These are phyloP conservation scores for Cordyceps javanica DNA, from an alignment of 2,329 filamentous ascomycete genomes.

Conservation along the genomic window DNA sequence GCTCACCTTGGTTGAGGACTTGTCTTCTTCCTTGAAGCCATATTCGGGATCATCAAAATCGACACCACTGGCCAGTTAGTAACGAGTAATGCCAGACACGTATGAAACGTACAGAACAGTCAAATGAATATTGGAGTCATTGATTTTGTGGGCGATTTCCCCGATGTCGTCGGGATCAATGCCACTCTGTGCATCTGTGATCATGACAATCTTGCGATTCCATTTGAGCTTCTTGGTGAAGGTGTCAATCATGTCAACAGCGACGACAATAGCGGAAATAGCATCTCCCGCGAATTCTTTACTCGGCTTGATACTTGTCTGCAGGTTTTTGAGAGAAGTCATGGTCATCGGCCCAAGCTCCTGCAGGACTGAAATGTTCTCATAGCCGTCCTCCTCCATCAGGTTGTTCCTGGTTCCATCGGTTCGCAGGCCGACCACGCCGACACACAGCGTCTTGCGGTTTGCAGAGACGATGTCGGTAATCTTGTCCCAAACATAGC, in stretches of 20 bases:
- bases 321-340: slow-evolving; percentile 61
- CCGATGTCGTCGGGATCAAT: slow-evolving; percentile 68
- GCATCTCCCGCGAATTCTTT: slow-evolving; percentile 67
- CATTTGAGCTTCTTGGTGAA: slow-evolving; percentile 80
- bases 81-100: neutral
- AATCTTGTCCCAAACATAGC: slow-evolving; percentile 90
- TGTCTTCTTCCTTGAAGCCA: slow-evolving; percentile 88
- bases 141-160: slow-evolving; percentile 67
- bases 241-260: slow-evolving; percentile 75
- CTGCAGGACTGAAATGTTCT: slow-evolving; percentile 77
- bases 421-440: slow-evolving; percentile 79
- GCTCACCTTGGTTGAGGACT: slow-evolving; percentile 60
- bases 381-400: slow-evolving; percentile 64
- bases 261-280: slow-evolving; percentile 81
- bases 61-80: slow-evolving; percentile 55
- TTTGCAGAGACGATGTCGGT: slow-evolving; percentile 63
- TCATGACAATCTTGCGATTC: slow-evolving; percentile 70
- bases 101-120: slow-evolving; percentile 61
- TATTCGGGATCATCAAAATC: slow-evolving; percentile 92
- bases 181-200: slow-evolving; percentile 72
- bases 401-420: slow-evolving; percentile 68
- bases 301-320: slow-evolving; percentile 59
- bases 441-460: slow-evolving; percentile 61
- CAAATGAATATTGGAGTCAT: slow-evolving; percentile 69
- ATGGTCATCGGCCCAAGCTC: slow-evolving; percentile 55